Conservation (phyloP, 805 yeast genomes). For the Kodamaea kaohsiungensis region DNA sequence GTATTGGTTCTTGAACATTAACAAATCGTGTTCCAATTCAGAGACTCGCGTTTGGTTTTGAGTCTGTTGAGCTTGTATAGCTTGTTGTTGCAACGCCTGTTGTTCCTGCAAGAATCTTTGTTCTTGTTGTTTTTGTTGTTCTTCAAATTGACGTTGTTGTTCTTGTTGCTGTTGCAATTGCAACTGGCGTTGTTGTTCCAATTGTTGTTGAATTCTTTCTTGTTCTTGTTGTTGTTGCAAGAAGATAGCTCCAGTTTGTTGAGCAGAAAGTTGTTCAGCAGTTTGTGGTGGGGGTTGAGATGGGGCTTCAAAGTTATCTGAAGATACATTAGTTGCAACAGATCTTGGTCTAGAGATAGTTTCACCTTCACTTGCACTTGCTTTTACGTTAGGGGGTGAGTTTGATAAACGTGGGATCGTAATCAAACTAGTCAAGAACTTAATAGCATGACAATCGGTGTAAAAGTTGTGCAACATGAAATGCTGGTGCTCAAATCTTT, state of each 20-base stretch:
- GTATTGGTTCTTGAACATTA: slow-evolving; percentile 74
- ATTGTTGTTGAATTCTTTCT: slow-evolving; percentile 57
- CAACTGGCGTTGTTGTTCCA: slow-evolving; percentile 61
- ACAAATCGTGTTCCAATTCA: slow-evolving; percentile 77
- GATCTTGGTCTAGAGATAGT: slow-evolving; percentile 35
- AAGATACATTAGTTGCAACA: slow-evolving; percentile 18
- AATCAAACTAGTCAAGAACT: slow-evolving; percentile 76
- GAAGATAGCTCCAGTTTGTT: slow-evolving; percentile 56
- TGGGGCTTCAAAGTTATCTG: slow-evolving; percentile 42
- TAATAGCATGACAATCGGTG: slow-evolving; percentile 85
- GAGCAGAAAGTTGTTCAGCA: slow-evolving; percentile 47
- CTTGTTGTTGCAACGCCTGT: slow-evolving; percentile 33
- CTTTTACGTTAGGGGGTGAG: slow-evolving; percentile 59
- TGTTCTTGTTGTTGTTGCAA: slow-evolving; percentile 55
- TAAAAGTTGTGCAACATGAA: slow-evolving; percentile 77
- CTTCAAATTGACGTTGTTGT: slow-evolving; percentile 72
- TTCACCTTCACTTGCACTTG: slow-evolving; percentile 41
- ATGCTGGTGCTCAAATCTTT: slow-evolving; percentile 71
- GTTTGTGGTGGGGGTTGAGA: slow-evolving; percentile 42
- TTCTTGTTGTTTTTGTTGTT: slow-evolving; percentile 70
- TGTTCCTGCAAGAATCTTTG: slow-evolving; percentile 71
- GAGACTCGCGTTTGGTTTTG: slow-evolving; percentile 76
- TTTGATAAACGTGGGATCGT: slow-evolving; percentile 69
- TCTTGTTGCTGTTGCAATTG: slow-evolving; percentile 69
- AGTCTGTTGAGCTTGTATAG: slow-evolving; percentile 64